Percentiles rank a stretch among this genome's conserved stretches.
These are phyloP conservation scores for Eucalyptus erythrocorys DNA, from an alignment of 345 rosid species.

Conservation along the genomic window DNA sequence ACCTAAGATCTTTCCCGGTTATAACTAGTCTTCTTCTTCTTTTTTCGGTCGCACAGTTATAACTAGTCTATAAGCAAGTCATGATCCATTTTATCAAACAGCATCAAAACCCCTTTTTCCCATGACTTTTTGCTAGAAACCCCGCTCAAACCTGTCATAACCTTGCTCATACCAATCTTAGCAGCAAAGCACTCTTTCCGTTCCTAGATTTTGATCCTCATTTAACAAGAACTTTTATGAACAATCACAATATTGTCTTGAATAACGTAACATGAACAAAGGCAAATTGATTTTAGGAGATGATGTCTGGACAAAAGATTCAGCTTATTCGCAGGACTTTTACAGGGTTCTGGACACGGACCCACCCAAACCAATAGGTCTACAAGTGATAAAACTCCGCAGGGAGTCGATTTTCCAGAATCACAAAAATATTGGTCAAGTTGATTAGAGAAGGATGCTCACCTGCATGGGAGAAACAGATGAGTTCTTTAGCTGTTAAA, in stretches of 20 bases:
- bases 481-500: background rate
- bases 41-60: too few relatives aligned
- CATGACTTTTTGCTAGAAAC: background rate
- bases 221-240: background rate
- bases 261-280: background rate
- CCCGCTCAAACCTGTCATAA: background rate
- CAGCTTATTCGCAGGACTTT: background rate
- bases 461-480: background rate
- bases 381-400: background rate
- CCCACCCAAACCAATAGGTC: background rate
- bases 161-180: background rate
- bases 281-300: background rate
- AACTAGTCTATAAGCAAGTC: background rate
- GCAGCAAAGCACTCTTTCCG: background rate
- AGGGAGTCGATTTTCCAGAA: background rate
- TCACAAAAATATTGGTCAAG: background rate
- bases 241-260: background rate
- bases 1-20: background rate
- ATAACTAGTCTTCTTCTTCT: too few relatives aligned
- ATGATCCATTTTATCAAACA: background rate
- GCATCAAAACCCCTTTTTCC: background rate
- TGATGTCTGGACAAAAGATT: background rate
- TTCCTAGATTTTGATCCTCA: background rate
- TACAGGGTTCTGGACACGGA: background rate
- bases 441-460: background rate